Conservation (phyloP, 495 filamentous ascomycete genomes). For the Hypoxylon perforatum region DNA sequence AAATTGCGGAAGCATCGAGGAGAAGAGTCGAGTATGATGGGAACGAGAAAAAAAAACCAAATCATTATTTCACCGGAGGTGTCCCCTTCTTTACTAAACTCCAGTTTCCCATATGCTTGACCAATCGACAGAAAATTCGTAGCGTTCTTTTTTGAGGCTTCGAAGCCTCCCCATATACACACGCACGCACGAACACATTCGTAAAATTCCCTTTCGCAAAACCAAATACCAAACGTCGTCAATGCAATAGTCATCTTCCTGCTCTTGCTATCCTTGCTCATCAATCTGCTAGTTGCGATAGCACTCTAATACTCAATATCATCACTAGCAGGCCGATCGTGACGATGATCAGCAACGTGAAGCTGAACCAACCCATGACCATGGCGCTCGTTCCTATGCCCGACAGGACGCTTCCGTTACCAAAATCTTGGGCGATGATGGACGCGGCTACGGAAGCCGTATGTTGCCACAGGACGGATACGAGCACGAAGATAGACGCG, state of each 20-base stretch:
- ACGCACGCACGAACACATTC: slow-evolving; percentile 3
- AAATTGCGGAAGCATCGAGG: background rate
- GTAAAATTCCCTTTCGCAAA: background rate
- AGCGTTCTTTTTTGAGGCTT: slow-evolving; percentile 14
- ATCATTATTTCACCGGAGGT: slow-evolving; percentile 35
- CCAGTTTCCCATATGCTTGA: slow-evolving; percentile 40
- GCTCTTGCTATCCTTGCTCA: background rate
- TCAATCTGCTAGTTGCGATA: slow-evolving; percentile 61
- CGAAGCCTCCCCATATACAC: slow-evolving; percentile 38
- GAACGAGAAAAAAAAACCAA: slow-evolving; percentile 9
- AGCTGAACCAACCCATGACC: slow-evolving; percentile 97
- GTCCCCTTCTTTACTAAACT: slow-evolving; percentile 31
- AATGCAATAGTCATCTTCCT: background rate
- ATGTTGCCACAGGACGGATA: slow-evolving; percentile 82
- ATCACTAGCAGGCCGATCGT: slow-evolving; percentile 95
- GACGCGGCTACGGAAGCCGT: slow-evolving; percentile 94
- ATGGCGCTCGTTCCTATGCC: slow-evolving; percentile 93
- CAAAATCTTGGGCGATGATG: slow-evolving; percentile 91
- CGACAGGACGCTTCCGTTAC: slow-evolving; percentile 89
- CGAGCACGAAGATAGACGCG: slow-evolving; percentile 79
- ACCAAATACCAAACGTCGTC: background rate
- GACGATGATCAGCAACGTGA: slow-evolving; percentile 88
- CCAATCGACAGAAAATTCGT: slow-evolving; percentile 33
- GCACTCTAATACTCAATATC: slow-evolving; percentile 87
- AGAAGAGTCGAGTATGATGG: background rate